Conservation (phyloP, 129 eudicot genomes). For the Chrysanthemum makinoi region DNA sequence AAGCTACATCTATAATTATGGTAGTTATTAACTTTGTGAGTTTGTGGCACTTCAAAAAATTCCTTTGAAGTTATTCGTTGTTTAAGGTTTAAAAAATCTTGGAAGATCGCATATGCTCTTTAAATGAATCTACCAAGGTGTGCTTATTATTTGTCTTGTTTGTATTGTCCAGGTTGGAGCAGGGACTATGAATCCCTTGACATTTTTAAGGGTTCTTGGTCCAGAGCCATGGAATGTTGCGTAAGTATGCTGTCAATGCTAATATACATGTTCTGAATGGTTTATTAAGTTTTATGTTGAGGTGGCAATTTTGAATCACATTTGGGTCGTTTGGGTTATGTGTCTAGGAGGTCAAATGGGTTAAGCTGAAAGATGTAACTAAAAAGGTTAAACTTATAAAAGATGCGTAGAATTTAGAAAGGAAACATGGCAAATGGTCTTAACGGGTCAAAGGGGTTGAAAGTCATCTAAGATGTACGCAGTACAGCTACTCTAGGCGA, state of each 20-base stretch:
- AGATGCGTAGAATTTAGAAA: background rate
- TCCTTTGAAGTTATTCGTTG: background rate
- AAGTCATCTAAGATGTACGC: background rate
- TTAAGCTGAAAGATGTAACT: too few relatives aligned
- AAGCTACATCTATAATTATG: conserved; percentile 2
- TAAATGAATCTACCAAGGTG: background rate
- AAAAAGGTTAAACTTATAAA: background rate
- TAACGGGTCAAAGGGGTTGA: background rate
- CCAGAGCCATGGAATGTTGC: conserved; percentile 99
- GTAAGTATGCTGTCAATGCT: conserved; percentile 55
- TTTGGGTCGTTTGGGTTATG: background rate
- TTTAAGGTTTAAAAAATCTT: conserved; percentile 1
- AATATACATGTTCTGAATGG: background rate
- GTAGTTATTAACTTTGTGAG: background rate
- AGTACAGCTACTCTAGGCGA: background rate
- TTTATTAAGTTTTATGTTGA: background rate
- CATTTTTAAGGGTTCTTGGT: conserved; percentile 94
- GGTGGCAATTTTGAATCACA: too few relatives aligned
- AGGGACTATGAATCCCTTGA: conserved; percentile 98
- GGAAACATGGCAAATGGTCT: background rate
- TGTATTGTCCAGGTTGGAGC: conserved; percentile 87
- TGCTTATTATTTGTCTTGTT: conserved; percentile 24
- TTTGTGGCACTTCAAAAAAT: background rate
- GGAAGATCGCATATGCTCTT: background rate
- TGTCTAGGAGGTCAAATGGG: background rate